Conservation (phyloP, 2,329 filamentous ascomycete species). For the Corniculantispora saksenae region DNA sequence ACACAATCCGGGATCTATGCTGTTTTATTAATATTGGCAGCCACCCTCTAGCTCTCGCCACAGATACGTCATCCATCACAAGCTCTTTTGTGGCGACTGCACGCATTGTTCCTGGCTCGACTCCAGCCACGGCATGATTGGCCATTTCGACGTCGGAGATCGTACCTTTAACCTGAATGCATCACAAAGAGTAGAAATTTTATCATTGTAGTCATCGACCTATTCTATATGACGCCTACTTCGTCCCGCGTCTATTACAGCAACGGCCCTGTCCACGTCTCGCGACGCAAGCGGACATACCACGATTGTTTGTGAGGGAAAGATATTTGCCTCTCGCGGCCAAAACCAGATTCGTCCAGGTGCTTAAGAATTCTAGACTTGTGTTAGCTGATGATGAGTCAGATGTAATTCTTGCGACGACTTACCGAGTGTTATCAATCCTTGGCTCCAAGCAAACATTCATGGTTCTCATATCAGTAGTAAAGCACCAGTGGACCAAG, state of each 20-base stretch:
- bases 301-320: slow-evolving; percentile 94
- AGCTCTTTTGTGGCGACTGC: too few relatives aligned
- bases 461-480: slow-evolving; percentile 78
- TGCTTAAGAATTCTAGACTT: slow-evolving; percentile 52
- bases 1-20: background rate
- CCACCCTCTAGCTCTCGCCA: background rate
- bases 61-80: background rate
- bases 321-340: slow-evolving; percentile 80
- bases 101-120: too few relatives aligned
- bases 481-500: slow-evolving; percentile 82
- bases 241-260: slow-evolving; percentile 39
- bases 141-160: background rate
- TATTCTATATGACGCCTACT: background rate
- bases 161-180: background rate
- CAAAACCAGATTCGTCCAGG: slow-evolving; percentile 74
- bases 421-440: slow-evolving; percentile 86
- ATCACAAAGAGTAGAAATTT: background rate
- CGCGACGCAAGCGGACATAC: slow-evolving; percentile 76
- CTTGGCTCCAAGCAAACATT: slow-evolving; percentile 84
- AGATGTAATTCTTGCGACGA: background rate
- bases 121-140: background rate
- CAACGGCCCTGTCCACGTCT: slow-evolving; percentile 74
- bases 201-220: background rate
- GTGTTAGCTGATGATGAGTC: slow-evolving; percentile 16
- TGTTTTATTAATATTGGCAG: background rate